These are phyloP conservation scores for Penicillium sp. DNA, from an alignment of 2,329 filamentous ascomycete species.

Conservation along the genomic window DNA sequence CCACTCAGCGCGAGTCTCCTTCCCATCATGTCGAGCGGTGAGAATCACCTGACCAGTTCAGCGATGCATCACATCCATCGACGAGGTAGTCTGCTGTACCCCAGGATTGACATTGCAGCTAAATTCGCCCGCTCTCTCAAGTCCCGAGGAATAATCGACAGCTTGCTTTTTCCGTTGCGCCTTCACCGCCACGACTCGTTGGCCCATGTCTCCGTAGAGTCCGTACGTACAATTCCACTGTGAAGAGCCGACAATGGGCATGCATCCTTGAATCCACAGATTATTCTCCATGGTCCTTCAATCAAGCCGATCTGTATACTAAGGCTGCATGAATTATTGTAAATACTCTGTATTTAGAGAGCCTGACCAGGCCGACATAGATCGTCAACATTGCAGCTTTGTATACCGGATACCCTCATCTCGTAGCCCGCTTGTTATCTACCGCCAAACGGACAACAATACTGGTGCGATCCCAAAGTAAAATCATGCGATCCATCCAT, in stretches of 20 bases:
- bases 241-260: no score
- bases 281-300: background rate
- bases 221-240: no score
- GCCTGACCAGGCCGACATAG: no score
- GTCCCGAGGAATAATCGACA: background rate
- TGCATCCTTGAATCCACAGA: background rate
- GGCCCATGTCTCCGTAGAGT: background rate
- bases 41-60: conserved; percentile 15
- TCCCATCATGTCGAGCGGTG: conserved; percentile 4
- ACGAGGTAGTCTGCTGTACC: conserved; percentile 16
- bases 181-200: conserved; percentile 9
- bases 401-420: background rate
- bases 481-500: background rate
- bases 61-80: conserved; percentile 8
- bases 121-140: background rate
- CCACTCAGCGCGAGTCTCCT: background rate
- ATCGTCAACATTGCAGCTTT: background rate
- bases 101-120: conserved; percentile 26
- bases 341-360: no score
- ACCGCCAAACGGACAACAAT: background rate
- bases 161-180: background rate
- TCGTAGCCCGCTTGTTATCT: no score
- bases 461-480: background rate
- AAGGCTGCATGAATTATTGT: no score
- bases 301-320: background rate